Conservation (phyloP, 2,329 filamentous ascomycete species). For the Colletotrichum graminicola region DNA sequence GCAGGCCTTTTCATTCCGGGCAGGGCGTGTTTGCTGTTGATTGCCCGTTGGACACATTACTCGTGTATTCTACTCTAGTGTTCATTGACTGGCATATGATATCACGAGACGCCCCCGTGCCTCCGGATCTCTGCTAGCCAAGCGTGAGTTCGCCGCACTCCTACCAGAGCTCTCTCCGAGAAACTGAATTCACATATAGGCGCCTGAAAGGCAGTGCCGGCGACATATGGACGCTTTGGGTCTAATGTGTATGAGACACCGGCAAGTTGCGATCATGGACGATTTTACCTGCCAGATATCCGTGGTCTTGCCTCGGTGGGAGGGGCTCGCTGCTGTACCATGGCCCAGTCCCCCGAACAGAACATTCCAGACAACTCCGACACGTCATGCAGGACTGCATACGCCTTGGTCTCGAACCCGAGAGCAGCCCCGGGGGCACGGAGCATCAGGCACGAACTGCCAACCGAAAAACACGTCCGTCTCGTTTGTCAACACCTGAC, state of each 20-base stretch:
- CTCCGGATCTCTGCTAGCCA: neutral
- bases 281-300: neutral
- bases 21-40: neutral
- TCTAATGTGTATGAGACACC: neutral
- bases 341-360: neutral
- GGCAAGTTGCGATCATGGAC: neutral
- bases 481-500: conserved; percentile 62
- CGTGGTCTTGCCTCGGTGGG: neutral
- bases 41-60: neutral
- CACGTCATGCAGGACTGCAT: conserved; percentile 20
- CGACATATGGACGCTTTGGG: neutral
- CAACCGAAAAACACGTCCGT: conserved; percentile 66
- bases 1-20: neutral
- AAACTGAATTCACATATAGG: neutral
- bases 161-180: neutral
- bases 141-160: neutral
- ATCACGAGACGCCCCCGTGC: neutral
- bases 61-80: neutral
- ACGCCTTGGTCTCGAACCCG: conserved; percentile 6
- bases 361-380: neutral
- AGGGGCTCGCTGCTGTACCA: neutral
- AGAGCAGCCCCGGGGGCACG: conserved; percentile 36
- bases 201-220: neutral
- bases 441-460: conserved; percentile 58
- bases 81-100: neutral